These are phyloP conservation scores for Plasmodium fragile DNA, from an alignment of 169 alveolate species.

Conservation along the genomic window DNA sequence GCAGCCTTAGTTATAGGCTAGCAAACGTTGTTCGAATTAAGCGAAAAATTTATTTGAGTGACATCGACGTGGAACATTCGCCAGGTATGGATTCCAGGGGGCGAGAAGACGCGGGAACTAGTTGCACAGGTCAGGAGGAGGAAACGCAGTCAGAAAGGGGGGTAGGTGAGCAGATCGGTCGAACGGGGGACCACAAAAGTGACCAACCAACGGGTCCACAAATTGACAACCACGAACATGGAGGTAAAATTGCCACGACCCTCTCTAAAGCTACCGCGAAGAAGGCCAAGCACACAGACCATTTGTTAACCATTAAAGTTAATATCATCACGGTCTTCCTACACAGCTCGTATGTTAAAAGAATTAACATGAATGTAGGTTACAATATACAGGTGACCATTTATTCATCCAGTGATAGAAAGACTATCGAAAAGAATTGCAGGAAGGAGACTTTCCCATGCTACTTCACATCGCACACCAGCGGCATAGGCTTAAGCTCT, in stretches of 20 bases:
- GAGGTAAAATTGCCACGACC: not conserved
- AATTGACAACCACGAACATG: not conserved
- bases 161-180: not conserved
- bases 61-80: conserved; percentile 2
- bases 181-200: not conserved
- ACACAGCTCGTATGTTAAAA: conserved; percentile 7
- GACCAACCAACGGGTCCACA: not conserved
- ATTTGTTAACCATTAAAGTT: conserved; percentile 16
- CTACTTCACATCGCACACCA: conserved; percentile 41
- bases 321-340: conserved; percentile 53
- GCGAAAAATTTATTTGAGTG: conserved; percentile 12
- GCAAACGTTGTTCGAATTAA: conserved; percentile 12
- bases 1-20: conserved; percentile 38
- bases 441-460: conserved; percentile 25
- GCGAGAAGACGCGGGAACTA: not conserved
- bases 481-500: conserved; percentile 48
- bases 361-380: conserved; percentile 12
- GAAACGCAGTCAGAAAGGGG: not conserved
- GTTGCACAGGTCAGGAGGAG: not conserved
- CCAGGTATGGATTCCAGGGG: not conserved
- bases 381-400: conserved; percentile 31
- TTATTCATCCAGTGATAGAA: conserved; percentile 41
- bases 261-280: not conserved
- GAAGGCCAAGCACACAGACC: not conserved
- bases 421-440: conserved; percentile 37